Evolutionary conservation across 2,329 filamentous ascomycete genomes (phyloP).

Genomic region (Aureobasidium sp.): DNA sequence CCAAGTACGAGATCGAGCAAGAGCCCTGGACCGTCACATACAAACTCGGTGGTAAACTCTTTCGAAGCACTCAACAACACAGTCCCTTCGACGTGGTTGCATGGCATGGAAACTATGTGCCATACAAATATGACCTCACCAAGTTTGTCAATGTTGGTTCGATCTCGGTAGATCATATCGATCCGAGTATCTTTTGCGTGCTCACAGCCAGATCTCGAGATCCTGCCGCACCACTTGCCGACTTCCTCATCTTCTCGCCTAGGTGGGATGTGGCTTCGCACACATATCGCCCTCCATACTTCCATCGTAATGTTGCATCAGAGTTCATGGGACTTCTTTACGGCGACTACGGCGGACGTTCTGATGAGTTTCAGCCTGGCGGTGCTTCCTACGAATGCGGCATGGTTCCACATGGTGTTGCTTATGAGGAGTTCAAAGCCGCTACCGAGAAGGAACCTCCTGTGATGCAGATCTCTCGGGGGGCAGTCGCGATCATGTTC

Average conservation of each 20-base stretch:
- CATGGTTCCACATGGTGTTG: slow-evolving; percentile 38
- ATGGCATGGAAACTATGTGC: slow-evolving; percentile 43
- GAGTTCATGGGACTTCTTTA: slow-evolving; percentile 42
- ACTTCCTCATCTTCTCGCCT: slow-evolving; percentile 43
- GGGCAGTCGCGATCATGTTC: slow-evolving; percentile 47
- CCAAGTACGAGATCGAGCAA: slow-evolving; percentile 41
- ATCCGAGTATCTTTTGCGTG: slow-evolving; percentile 41
- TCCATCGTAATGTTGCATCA: slow-evolving; percentile 42
- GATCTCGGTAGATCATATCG: slow-evolving; percentile 43
- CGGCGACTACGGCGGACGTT: slow-evolving; percentile 39
- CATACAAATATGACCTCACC: slow-evolving; percentile 56
- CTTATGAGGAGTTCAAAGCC: slow-evolving; percentile 48
- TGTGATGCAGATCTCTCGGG: slow-evolving; percentile 49
- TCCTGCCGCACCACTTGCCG: slow-evolving; percentile 37
- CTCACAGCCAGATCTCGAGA: slow-evolving; percentile 42
- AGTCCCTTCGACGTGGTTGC: slow-evolving; percentile 49
- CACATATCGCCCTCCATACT: slow-evolving; percentile 43
- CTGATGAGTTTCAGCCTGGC: slow-evolving; percentile 48
- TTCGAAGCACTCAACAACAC: slow-evolving; percentile 39
- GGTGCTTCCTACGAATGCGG: slow-evolving; percentile 40
- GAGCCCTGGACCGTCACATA: slow-evolving; percentile 38
- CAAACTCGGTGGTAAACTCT: slow-evolving; percentile 39
- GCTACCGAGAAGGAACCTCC: slow-evolving; percentile 55
- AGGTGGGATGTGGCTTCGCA: slow-evolving; percentile 43
- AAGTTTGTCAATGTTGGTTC: slow-evolving; percentile 47